Base-by-base conservation (phyloP, 371 early-diverging fungal genomes). In the Mucor racemosus region DNA sequence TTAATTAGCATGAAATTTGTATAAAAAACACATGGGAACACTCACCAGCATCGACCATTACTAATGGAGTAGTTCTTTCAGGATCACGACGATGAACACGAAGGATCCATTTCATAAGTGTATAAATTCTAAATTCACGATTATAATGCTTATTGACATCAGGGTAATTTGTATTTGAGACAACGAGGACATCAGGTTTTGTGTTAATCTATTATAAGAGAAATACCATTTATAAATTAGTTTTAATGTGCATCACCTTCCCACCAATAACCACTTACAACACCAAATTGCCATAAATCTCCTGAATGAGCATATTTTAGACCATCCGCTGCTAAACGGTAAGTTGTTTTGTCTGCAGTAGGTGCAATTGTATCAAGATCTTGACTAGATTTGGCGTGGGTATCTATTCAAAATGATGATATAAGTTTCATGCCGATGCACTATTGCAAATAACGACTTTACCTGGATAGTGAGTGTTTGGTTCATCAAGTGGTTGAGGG, bases 1-100 rank as follows among this genome's bases (percentile, higher is more conserved):
- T 48, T 21, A 39, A 10, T 59, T 3, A 34, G 7, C 7, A 48
- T 41, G 21, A 35, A 15, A 1, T 38, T 9, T 38, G 38, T 15
- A 33, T 59, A 5, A 14, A 42, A 44, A 21, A 42, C 10, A 21
- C 41, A 36, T 26, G 26, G 26, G 1, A 26, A 26, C 26, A 31
- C n/a, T 65, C 74, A 76, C 79, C 82, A 36, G 75, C 79, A 67
- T 81, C 82, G 15, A 81, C 75, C 82, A 81, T 81, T 3, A 81
- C 35, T 14, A 81, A 63, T 55, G 82, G 82, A 1, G 26, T 40
- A 7, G 62, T 67, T 53, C 79, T 69, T 1, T 69, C 46, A 9
- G 74, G 61, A 55, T 81, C 82, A 10, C 79, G 77, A 58, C 82
- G 76, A 53, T 81, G 71, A 6, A 79, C 82, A 58, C 82, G 77